Percentiles rank a stretch among this genome's conserved stretches.
Conservation (phyloP, 2,329 filamentous ascomycete genomes). For the Botrytis deweyae region DNA sequence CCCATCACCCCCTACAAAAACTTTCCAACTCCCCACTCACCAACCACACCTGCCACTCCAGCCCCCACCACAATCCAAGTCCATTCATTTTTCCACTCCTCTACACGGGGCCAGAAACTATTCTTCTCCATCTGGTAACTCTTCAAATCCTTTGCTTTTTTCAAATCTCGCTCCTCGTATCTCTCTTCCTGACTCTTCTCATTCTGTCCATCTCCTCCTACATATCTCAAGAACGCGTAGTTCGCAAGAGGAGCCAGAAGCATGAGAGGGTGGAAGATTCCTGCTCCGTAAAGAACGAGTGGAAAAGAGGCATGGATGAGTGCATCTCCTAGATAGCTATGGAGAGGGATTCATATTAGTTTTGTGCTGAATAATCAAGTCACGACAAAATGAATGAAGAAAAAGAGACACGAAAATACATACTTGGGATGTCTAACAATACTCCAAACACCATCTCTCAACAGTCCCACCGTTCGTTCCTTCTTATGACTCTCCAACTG, state of each 20-base stretch:
- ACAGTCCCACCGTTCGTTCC: neutral
- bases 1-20: neutral
- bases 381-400: neutral
- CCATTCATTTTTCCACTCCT: slow-evolving; percentile 22
- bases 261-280: slow-evolving; percentile 24
- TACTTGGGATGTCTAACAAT: slow-evolving; percentile 27
- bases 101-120: slow-evolving; percentile 22
- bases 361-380: neutral
- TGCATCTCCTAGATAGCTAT: slow-evolving; percentile 26
- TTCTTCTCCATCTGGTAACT: slow-evolving; percentile 23
- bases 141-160: slow-evolving; percentile 17
- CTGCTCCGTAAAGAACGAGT: slow-evolving; percentile 23
- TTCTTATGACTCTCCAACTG: slow-evolving; percentile 22
- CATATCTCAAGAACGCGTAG: slow-evolving; percentile 23
- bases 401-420: neutral
- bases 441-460: slow-evolving; percentile 25
- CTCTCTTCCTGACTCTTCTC: slow-evolving; percentile 22
- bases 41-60: slow-evolving; percentile 12
- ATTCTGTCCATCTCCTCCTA: slow-evolving; percentile 22
- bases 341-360: neutral
- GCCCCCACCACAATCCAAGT: slow-evolving; percentile 17
- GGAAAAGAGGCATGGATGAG: slow-evolving; percentile 26
- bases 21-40: slow-evolving; percentile 10
- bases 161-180: slow-evolving; percentile 13
- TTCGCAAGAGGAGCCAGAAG: slow-evolving; percentile 23